Conservation (phyloP, 495 filamentous ascomycete species). For the Xylaria bambusicola region DNA sequence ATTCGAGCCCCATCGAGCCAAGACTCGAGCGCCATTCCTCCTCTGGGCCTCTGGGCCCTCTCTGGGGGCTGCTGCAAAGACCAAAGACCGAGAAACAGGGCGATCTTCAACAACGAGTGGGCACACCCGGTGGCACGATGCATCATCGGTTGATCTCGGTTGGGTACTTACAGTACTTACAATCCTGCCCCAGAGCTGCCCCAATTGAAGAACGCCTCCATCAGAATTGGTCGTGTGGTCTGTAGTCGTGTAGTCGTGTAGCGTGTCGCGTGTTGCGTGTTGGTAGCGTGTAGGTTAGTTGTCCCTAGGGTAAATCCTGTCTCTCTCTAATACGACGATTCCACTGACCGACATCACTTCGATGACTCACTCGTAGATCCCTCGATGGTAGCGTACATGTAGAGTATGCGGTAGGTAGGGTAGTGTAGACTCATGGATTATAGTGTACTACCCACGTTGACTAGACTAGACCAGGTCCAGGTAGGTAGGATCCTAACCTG, state of each 20-base stretch:
- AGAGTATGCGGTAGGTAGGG: too few relatives aligned
- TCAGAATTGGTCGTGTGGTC: not conserved
- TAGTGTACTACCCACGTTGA: too few relatives aligned
- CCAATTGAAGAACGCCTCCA: not conserved
- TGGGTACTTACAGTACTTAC: slow-evolving; percentile 21
- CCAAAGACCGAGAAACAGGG: slow-evolving; percentile 8
- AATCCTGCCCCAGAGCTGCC: not conserved
- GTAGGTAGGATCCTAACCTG: too few relatives aligned
- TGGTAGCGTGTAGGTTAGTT: too few relatives aligned
- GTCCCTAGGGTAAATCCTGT: too few relatives aligned
- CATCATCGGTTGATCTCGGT: slow-evolving; percentile 14
- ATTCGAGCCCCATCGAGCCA: not conserved
- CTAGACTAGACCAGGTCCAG: too few relatives aligned
- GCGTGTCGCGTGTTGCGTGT: not conserved
- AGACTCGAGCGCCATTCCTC: not conserved
- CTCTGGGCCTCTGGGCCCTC: too few relatives aligned
- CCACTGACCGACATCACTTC: too few relatives aligned
- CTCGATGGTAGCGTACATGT: too few relatives aligned
- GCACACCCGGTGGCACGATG: slow-evolving; percentile 8
- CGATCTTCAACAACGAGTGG: slow-evolving; percentile 24
- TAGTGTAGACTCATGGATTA: too few relatives aligned
- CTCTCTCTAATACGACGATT: too few relatives aligned
- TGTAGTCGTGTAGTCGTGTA: not conserved
- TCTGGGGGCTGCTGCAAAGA: not conserved
- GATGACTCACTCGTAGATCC: too few relatives aligned